Percentiles rank a stretch among this genome's conserved stretches.
phyloP scores from a whole-genome alignment of 306 rosid species.

The Fagus crenata region DNA sequence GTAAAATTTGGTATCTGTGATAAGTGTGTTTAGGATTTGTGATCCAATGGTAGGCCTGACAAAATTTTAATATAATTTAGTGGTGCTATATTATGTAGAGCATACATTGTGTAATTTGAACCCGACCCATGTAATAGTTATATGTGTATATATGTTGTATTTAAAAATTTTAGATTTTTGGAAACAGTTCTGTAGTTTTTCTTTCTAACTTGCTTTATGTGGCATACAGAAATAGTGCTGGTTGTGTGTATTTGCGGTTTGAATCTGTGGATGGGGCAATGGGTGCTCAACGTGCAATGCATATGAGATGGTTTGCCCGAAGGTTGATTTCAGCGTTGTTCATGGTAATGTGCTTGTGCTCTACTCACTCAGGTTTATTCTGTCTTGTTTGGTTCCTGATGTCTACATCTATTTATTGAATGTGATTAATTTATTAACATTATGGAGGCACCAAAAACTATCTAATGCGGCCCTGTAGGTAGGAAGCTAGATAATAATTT shows the following conservation, averaged over 20 bases:
- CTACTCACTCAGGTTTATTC: background rate
- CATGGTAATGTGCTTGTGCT: constrained; percentile 56
- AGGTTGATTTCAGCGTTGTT: constrained; percentile 74
- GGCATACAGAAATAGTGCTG: constrained; percentile 76
- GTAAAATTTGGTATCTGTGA: no score
- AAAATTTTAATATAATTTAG: no score
- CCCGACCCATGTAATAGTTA: no score
- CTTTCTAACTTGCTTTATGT: constrained; percentile 11
- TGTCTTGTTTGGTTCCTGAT: background rate
- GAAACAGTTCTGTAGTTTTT: background rate
- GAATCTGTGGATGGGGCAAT: constrained; percentile 79
- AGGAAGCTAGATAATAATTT: background rate
- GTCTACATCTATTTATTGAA: background rate
- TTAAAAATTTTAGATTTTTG: background rate
- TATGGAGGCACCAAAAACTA: background rate
- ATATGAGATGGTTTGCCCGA: constrained; percentile 95
- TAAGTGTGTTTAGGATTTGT: no score
- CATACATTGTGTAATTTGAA: no score
- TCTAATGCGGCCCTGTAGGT: background rate
- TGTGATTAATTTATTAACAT: background rate
- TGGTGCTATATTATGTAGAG: no score
- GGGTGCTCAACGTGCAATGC: constrained; percentile 91
- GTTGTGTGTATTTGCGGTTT: constrained; percentile 83
- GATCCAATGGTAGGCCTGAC: no score
- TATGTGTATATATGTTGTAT: background rate